Conservation (phyloP, 176 grass and related monocot species). For the Urochloa ruziziensis region DNA sequence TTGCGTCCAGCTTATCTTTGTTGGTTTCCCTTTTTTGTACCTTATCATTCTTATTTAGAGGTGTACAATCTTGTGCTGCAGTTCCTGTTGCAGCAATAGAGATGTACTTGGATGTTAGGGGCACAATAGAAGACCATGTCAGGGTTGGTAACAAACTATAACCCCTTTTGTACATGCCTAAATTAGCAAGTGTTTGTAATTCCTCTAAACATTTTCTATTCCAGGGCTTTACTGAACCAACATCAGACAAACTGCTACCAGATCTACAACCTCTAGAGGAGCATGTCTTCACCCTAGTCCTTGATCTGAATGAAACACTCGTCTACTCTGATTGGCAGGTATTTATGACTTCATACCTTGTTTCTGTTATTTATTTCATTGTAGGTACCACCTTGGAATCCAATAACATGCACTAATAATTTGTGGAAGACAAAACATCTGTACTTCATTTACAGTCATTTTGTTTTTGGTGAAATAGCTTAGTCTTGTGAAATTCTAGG, state of each 20-base stretch:
- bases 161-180: not conserved
- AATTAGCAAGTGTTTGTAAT: constrained; percentile 4
- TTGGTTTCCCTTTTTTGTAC: constrained; percentile 21
- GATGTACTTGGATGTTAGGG: constrained; percentile 63
- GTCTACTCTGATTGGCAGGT: constrained; percentile 96
- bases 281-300: constrained; percentile 82
- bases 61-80: constrained; percentile 34
- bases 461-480: not conserved
- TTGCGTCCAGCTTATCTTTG: not conserved
- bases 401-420: not conserved
- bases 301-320: constrained; percentile 94
- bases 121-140: constrained; percentile 72
- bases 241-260: constrained; percentile 91
- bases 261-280: constrained; percentile 69
- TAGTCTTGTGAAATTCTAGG: constrained; percentile 6
- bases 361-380: constrained; percentile 2
- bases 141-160: constrained; percentile 52
- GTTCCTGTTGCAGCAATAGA: constrained; percentile 68
- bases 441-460: not conserved
- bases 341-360: not conserved
- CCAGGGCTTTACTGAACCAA: constrained; percentile 96
- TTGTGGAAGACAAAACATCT: not conserved
- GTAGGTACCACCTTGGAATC: not conserved
- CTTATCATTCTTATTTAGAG: constrained; percentile 9
- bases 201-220: not conserved